Evolutionary conservation across 768 basidiomycete species (phyloP).

Genomic region (Suillus cothurnatus): DNA sequence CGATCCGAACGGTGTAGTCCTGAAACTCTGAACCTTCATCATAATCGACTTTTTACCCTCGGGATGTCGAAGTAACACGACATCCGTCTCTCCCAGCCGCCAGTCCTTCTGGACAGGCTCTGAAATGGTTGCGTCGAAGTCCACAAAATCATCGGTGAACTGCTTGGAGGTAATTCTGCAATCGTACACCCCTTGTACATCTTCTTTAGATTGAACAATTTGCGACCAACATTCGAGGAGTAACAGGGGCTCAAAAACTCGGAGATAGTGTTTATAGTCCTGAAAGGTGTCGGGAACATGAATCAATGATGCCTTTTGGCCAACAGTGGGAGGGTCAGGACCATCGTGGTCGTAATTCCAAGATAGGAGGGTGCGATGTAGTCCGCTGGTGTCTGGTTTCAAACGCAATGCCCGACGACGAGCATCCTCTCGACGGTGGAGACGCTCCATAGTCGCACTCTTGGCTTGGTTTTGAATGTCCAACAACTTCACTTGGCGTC

Average conservation of each 20-base stretch:
- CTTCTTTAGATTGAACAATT: conserved; percentile 75
- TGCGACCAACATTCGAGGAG: conserved; percentile 92
- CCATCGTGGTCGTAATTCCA: conserved; percentile 84
- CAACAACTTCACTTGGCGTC: conserved; percentile 65
- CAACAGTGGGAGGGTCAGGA: conserved; percentile 58
- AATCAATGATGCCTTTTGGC: conserved; percentile 32
- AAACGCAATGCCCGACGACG: conserved; percentile 65
- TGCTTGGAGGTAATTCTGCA: conserved; percentile 70
- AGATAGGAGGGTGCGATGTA: conserved; percentile 77
- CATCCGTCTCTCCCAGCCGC: conserved; percentile 79
- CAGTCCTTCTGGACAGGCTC: conserved; percentile 67
- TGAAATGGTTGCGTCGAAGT: conserved; percentile 68
- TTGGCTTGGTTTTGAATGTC: conserved; percentile 49
- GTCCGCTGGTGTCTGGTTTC: conserved; percentile 77
- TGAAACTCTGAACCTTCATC: conserved; percentile 67
- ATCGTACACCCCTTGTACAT: conserved; percentile 51
- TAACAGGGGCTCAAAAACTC: conserved; percentile 82
- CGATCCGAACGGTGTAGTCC: conserved; percentile 43
- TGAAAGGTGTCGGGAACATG: conserved; percentile 68
- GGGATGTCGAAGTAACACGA: conserved; percentile 74
- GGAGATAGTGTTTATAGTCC: conserved; percentile 66
- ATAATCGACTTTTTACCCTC: conserved; percentile 57
- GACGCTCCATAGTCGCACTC: conserved; percentile 50
- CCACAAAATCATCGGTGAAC: conserved; percentile 81
- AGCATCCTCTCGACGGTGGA: conserved; percentile 60